Conservation (phyloP, 2,329 filamentous ascomycete species). For the Alternaria conjuncta region DNA sequence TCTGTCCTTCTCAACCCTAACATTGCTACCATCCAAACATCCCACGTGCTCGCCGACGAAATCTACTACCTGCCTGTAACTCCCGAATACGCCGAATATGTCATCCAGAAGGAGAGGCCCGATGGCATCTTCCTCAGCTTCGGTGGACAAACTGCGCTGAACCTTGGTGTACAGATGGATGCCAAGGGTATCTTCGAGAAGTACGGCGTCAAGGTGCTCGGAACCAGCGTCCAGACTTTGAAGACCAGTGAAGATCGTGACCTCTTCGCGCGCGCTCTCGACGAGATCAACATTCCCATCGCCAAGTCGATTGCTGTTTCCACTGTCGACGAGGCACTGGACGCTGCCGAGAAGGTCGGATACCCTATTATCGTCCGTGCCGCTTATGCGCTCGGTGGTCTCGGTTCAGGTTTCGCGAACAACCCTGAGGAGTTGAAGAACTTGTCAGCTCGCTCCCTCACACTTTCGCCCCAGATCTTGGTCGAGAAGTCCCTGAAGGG, state of each 20-base stretch:
- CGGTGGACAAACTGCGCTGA: constrained; percentile 95
- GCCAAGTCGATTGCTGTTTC: constrained; percentile 93
- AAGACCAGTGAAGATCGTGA: constrained; percentile 96
- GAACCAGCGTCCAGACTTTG: constrained; percentile 91
- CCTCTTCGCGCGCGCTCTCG: constrained; percentile 91
- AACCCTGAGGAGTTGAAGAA: constrained; percentile 93
- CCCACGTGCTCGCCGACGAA: constrained; percentile 94
- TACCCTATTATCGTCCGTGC: constrained; percentile 99
- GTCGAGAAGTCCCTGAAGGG: constrained; percentile 99
- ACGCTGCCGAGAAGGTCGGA: constrained; percentile 83
- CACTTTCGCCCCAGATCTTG: constrained; percentile 92
- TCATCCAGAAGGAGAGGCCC: constrained; percentile 93
- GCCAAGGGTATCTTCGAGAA: constrained; percentile 93
- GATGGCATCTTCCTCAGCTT: constrained; percentile 98
- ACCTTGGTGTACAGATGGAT: constrained; percentile 97
- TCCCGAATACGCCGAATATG: constrained; percentile 95
- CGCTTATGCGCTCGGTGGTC: constrained; percentile 92
- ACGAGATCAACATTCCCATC: constrained; percentile 97
- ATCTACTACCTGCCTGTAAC: constrained; percentile 98
- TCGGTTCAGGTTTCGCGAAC: constrained; percentile 95
- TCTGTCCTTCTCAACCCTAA: constrained; percentile 98
- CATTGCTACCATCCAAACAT: constrained; percentile 97
- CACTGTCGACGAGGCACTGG: constrained; percentile 89
- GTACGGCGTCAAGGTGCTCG: constrained; percentile 93
- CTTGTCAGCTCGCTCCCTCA: constrained; percentile 89